Percentiles rank a stretch among this genome's conserved stretches.
Evolutionary conservation across 2,329 filamentous ascomycete genomes (phyloP).

Genomic region (Didymella glomerata): DNA sequence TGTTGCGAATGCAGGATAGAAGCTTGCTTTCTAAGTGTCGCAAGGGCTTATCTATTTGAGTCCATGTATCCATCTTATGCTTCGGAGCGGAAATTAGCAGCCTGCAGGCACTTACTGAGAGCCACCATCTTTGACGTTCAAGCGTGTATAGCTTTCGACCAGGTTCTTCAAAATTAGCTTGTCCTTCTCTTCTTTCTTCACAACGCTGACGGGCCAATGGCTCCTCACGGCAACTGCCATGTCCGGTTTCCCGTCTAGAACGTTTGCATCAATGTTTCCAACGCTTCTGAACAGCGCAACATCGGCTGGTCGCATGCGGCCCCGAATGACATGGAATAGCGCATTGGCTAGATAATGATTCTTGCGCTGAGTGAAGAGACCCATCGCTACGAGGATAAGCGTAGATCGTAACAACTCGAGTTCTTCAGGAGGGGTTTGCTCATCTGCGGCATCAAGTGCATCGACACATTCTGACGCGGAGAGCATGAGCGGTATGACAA

Average conservation of each 20-base stretch:
- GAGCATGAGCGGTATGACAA: not conserved
- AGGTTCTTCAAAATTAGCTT: not conserved
- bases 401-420: not conserved
- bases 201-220: not conserved
- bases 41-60: too few species aligned
- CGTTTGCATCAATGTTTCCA: not conserved
- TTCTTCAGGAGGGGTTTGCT: not conserved
- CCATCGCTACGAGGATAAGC: not conserved
- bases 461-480: not conserved
- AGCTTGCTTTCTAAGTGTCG: constrained; percentile 20
- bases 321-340: not conserved
- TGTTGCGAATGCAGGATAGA: constrained; percentile 38
- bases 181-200: constrained; percentile 3
- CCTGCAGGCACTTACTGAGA: not conserved
- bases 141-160: not conserved
- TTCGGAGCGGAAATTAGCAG: too few species aligned
- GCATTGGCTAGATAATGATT: not conserved
- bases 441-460: not conserved
- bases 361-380: not conserved
- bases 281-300: not conserved
- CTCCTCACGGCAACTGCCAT: not conserved
- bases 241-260: not conserved
- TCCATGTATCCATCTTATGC: too few species aligned
- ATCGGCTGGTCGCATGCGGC: not conserved
- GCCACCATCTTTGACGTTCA: not conserved